Evolutionary conservation across 305 asterid species (phyloP).

Genomic region (Fraxinus baroniana): DNA sequence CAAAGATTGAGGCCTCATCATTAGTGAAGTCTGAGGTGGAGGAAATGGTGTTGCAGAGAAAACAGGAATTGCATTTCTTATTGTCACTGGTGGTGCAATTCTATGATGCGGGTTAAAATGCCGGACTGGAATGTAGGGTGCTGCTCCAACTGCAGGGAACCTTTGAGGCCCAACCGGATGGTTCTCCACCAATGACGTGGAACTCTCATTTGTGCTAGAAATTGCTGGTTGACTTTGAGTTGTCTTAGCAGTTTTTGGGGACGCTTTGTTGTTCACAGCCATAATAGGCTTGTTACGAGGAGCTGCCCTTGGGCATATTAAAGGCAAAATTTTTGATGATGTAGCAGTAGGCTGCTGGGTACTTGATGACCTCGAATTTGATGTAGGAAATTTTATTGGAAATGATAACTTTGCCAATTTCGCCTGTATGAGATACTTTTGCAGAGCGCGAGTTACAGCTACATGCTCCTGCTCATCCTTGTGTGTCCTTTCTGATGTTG

Average conservation of each 20-base stretch:
- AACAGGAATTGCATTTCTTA: conserved; percentile 73
- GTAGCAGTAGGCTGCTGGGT: conserved; percentile 34
- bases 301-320: conserved; percentile 42
- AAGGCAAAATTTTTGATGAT: conserved; percentile 46
- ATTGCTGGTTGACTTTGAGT: conserved; percentile 32
- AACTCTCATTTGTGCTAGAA: conserved; percentile 28
- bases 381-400: conserved; percentile 31
- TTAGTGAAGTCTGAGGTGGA: conserved; percentile 50
- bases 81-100: conserved; percentile 81
- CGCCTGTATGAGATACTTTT: conserved; percentile 26
- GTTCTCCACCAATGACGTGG: conserved; percentile 27
- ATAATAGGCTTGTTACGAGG: conserved; percentile 33
- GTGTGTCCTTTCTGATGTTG: conserved; percentile 10
- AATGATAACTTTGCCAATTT: conserved; percentile 22
- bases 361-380: conserved; percentile 30
- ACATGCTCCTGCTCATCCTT: conserved; percentile 42
- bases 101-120: conserved; percentile 66
- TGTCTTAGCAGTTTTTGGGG: conserved; percentile 24
- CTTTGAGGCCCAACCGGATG: conserved; percentile 39
- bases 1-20: conserved; percentile 52
- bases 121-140: conserved; percentile 84
- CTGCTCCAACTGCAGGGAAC: conserved; percentile 88
- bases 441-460: conserved; percentile 32
- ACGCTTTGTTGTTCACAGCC: conserved; percentile 19
- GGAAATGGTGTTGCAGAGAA: conserved; percentile 86